These are phyloP conservation scores for Musa itinerans DNA, from an alignment of 176 grass and related monocot species.

Conservation along the genomic window DNA sequence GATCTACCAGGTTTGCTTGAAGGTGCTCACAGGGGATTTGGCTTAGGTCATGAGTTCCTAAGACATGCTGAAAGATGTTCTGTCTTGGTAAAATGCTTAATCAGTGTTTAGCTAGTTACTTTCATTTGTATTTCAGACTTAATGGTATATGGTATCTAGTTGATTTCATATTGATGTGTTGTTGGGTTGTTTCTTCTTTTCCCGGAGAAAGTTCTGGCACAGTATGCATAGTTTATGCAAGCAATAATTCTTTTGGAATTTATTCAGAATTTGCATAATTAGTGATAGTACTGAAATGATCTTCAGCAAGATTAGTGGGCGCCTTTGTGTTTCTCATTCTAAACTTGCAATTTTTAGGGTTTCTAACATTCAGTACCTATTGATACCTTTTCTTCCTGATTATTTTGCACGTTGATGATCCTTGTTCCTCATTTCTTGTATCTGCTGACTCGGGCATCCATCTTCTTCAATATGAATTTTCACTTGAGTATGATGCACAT, in stretches of 20 bases:
- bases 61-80: conserved; percentile 90
- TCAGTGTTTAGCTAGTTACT: neutral
- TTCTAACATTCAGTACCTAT: no score
- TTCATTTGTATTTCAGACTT: neutral
- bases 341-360: no score
- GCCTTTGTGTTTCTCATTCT: no score
- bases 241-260: neutral
- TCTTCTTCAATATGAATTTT: no score
- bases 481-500: no score
- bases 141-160: neutral
- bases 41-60: conserved; percentile 92
- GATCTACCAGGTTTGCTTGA: conserved; percentile 93
- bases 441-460: no score
- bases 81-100: conserved; percentile 42
- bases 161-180: neutral
- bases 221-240: neutral
- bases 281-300: no score
- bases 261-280: no score
- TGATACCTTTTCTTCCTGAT: no score
- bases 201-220: neutral
- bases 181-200: neutral
- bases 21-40: conserved; percentile 89
- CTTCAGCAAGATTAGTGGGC: no score
- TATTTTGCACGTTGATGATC: no score
- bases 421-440: no score